These are phyloP conservation scores for Verticillium alfalfae DNA, from an alignment of 2,329 filamentous ascomycete species.

Conservation along the genomic window DNA sequence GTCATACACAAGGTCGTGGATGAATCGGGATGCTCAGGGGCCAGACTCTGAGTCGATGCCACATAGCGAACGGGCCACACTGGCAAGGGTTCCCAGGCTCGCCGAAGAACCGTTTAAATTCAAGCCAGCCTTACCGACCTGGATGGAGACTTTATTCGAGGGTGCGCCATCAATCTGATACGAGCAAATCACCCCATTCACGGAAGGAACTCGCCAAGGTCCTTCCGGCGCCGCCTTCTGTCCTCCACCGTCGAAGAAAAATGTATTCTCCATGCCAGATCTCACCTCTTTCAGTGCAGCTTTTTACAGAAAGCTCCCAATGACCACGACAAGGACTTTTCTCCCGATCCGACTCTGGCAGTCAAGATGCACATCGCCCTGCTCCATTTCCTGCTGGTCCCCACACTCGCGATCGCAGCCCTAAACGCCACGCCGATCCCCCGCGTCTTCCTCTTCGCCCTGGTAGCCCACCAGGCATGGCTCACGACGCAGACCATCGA, in stretches of 20 bases:
- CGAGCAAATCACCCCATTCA: background rate
- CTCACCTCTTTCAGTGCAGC: background rate
- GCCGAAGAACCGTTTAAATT: background rate
- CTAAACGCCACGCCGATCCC: background rate
- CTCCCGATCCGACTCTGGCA: background rate
- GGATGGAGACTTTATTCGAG: background rate
- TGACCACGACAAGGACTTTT: background rate
- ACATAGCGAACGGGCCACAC: background rate
- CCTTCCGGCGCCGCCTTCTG: background rate
- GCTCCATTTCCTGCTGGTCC: background rate
- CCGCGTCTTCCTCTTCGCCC: background rate
- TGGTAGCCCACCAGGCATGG: background rate
- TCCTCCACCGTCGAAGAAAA: background rate
- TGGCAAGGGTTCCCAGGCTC: background rate
- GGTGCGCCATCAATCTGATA: background rate
- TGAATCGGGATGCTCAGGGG: too few species aligned
- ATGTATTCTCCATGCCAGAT: background rate
- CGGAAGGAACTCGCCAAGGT: background rate
- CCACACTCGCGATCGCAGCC: background rate
- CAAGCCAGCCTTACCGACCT: background rate
- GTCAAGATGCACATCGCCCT: background rate
- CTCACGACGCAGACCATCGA: background rate
- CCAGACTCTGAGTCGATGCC: background rate
- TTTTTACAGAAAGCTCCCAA: background rate
- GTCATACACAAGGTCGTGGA: too few species aligned